Percentiles rank a stretch among this genome's conserved stretches.
Conservation (phyloP, 2,329 filamentous ascomycete genomes). For the Ceratocystiopsis sp. region DNA sequence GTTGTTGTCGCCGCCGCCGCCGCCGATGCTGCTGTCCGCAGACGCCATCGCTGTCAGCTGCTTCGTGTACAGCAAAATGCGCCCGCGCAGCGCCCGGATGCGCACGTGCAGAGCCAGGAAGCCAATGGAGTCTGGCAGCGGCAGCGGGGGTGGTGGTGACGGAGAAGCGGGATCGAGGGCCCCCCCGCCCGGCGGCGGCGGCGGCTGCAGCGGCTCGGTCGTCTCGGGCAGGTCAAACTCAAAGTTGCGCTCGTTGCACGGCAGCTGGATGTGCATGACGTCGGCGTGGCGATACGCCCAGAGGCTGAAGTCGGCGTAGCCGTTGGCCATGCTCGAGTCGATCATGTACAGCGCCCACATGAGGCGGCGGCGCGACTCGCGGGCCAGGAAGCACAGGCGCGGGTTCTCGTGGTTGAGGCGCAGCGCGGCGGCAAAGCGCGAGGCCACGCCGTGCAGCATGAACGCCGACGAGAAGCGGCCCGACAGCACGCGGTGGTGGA, state of each 20-base stretch:
- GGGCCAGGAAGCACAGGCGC: slow-evolving; percentile 25
- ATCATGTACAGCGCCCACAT: slow-evolving; percentile 34
- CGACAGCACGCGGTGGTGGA: slow-evolving; percentile 29
- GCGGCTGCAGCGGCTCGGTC: slow-evolving; percentile 30
- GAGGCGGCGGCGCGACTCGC: slow-evolving; percentile 25
- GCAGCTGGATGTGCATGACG: slow-evolving; percentile 27
- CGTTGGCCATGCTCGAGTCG: slow-evolving; percentile 28
- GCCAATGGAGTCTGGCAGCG: slow-evolving; percentile 34
- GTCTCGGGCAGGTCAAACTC: slow-evolving; percentile 40
- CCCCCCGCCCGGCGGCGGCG: slow-evolving; percentile 24
- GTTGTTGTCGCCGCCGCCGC: neutral
- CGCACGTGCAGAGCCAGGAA: slow-evolving; percentile 39
- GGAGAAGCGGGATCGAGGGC: no score
- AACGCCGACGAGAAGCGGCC: slow-evolving; percentile 28
- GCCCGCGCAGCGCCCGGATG: slow-evolving; percentile 35
- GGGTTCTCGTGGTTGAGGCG: slow-evolving; percentile 31
- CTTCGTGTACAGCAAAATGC: slow-evolving; percentile 36
- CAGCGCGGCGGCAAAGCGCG: slow-evolving; percentile 30
- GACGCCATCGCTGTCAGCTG: slow-evolving; percentile 13
- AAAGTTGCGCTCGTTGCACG: slow-evolving; percentile 32
- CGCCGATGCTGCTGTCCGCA: neutral
- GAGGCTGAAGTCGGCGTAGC: slow-evolving; percentile 27
- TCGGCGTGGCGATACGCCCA: slow-evolving; percentile 18
- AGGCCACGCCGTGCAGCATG: slow-evolving; percentile 28
- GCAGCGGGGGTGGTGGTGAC: slow-evolving; percentile 16